phyloP scores from a whole-genome alignment of 257 asterid genomes.

The Nicotiana sylvestris region DNA sequence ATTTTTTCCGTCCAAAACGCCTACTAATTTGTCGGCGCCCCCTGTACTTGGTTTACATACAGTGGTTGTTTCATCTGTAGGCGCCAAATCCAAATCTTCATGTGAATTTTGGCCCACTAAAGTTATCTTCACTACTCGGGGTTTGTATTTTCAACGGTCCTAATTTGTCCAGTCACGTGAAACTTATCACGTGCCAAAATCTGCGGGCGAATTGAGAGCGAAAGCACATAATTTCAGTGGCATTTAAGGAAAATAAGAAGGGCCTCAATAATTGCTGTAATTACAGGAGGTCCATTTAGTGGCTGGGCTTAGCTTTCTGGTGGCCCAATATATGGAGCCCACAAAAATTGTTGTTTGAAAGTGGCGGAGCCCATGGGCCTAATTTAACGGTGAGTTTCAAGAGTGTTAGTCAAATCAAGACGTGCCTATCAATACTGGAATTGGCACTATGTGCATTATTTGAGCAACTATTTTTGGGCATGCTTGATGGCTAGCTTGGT shows the following conservation, averaged over 20 bases:
- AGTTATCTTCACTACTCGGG: background rate
- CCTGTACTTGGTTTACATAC: background rate
- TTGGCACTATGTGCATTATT: background rate
- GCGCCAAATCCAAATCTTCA: background rate
- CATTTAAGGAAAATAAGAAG: background rate
- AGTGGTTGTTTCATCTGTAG: background rate
- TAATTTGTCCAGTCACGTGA: conserved; percentile 18
- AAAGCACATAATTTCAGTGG: background rate
- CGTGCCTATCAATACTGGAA: background rate
- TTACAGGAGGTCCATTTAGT: background rate
- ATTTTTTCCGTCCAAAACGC: no score
- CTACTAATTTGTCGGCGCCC: background rate
- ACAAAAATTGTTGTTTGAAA: background rate
- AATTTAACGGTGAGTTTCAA: conserved; percentile 18
- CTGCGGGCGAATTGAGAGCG: background rate
- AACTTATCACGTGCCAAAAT: background rate
- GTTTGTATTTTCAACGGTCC: conserved; percentile 2
- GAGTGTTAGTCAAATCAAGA: background rate
- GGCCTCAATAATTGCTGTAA: background rate
- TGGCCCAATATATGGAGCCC: background rate
- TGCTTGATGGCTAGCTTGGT: background rate
- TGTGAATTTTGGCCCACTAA: conserved; percentile 6
- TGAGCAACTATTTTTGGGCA: background rate
- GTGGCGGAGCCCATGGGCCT: conserved; percentile 3
- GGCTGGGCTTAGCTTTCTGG: background rate